A percentile compares a stretch with the other conserved stretches of the same genome.
Conservation (phyloP, 129 eudicot species). For the Gnaphalium uliginosum region DNA sequence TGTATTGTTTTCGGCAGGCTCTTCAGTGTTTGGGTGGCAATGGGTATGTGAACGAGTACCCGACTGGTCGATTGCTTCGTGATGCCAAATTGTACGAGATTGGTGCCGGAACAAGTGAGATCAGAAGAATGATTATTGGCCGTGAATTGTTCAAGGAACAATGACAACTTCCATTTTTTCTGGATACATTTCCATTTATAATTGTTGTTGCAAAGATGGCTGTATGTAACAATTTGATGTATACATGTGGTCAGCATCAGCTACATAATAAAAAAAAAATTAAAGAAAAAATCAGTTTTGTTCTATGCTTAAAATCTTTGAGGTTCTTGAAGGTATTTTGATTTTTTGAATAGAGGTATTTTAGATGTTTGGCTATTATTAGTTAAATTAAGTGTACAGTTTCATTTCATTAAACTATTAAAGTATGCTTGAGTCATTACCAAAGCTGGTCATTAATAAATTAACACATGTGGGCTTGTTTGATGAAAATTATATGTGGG, state of each 20-base stretch:
- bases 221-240: background rate
- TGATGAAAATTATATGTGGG: background rate
- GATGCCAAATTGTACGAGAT: constrained; percentile 95
- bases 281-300: background rate
- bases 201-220: background rate
- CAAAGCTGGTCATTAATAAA: no score
- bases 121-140: constrained; percentile 83
- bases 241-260: background rate
- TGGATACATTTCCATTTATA: background rate
- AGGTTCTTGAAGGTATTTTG: no score
- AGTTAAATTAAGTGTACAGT: no score
- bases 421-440: no score
- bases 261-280: no score
- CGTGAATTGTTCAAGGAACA: constrained; percentile 73
- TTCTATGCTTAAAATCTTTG: no score
- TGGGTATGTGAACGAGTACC: constrained; percentile 87
- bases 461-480: no score
- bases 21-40: constrained; percentile 91
- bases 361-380: no score
- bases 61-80: constrained; percentile 86
- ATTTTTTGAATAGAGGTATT: no score
- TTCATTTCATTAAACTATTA: no score
- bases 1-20: constrained; percentile 62
- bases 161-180: constrained; percentile 15
- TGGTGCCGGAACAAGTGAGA: constrained; percentile 93